Evolutionary conservation across 176 grass and related monocot genomes (phyloP), one percentile per base, ranked within the genome.

Genomic region (Musa troglodytarum): DNA sequence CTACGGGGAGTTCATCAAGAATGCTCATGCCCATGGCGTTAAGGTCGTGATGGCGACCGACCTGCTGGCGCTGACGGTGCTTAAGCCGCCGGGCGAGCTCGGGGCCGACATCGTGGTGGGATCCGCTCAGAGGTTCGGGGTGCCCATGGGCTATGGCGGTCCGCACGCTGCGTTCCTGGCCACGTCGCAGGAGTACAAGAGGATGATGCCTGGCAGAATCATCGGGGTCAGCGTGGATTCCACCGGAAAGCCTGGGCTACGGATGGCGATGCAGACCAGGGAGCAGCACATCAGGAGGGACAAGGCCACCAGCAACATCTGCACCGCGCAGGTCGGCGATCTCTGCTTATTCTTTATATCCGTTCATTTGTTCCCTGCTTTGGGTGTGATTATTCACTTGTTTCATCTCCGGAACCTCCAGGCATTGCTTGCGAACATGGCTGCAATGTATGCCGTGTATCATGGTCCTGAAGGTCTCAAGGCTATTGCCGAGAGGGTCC

Each of bases 241-340:
- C 53, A 94, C 73, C 22, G 96, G 91, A 43, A 99, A 95, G 83
- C 96, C 85, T 1, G 96, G 91, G 16, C 86, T 99, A 8, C 88
- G 96, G 23, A 95, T 99, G 96, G 96, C 91, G 53, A 99, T 99
- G 96, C 96, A 99, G 83, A 99, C 96, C 54, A 76, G 96, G 65
- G 91, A 99, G 78, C 96, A 99, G 85, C 91, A 99, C 81, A 99
- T 99, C 78, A 89, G 96, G 21, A 71, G 96, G 4, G 96, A 99
- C 82, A 99, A 99, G 85, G 96, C 96, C 83, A 99, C 96, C 59
- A 99, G 96, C 88, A 94, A 99, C 79, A 99, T 99, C 66, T 99
- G 96, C 75, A 99, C 96, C 9, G 91, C 96, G 1, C 96, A 99
- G 90, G 95, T 99, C 81, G 54, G 10, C 49, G 54, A 72, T 26